phyloP scores from a whole-genome alignment of 169 alveolate genomes.

The Eimeria maxima region DNA sequence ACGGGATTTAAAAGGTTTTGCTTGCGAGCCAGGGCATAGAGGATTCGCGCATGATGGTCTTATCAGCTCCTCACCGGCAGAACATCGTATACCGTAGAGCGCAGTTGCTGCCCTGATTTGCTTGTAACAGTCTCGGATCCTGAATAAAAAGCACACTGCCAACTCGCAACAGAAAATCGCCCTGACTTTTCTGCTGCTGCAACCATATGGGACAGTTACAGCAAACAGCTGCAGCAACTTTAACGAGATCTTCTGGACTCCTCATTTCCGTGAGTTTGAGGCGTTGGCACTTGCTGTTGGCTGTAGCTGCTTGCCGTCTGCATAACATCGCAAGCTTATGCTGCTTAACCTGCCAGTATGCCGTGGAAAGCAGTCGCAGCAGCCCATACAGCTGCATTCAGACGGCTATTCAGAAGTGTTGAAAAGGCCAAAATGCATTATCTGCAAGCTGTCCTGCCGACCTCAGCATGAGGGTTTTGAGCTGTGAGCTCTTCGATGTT shows the following conservation, averaged over 20 bases:
- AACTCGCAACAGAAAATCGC: neutral
- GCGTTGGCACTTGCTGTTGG: neutral
- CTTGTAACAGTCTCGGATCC: slow-evolving; percentile 76
- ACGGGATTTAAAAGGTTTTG: too few species aligned
- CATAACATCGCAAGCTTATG: neutral
- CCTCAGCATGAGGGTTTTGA: slow-evolving; percentile 80
- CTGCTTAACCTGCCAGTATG: neutral
- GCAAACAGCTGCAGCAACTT: neutral
- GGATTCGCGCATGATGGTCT: neutral
- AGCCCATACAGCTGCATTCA: neutral
- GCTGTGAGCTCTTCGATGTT: slow-evolving; percentile 79
- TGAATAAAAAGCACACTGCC: neutral
- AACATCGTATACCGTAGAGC: slow-evolving; percentile 75
- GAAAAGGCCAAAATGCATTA: neutral
- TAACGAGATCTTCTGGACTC: neutral
- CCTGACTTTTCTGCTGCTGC: neutral
- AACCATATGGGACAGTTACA: neutral
- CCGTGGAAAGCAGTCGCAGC: neutral
- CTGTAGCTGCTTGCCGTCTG: neutral
- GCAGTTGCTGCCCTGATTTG: slow-evolving; percentile 77
- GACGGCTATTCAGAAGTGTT: neutral
- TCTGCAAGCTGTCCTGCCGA: neutral
- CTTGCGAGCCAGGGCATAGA: neutral
- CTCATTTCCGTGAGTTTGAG: neutral
- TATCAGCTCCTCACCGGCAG: slow-evolving; percentile 28